Conservation (phyloP, 139 green algal species). For the Limnomonas spitsbergensis region DNA sequence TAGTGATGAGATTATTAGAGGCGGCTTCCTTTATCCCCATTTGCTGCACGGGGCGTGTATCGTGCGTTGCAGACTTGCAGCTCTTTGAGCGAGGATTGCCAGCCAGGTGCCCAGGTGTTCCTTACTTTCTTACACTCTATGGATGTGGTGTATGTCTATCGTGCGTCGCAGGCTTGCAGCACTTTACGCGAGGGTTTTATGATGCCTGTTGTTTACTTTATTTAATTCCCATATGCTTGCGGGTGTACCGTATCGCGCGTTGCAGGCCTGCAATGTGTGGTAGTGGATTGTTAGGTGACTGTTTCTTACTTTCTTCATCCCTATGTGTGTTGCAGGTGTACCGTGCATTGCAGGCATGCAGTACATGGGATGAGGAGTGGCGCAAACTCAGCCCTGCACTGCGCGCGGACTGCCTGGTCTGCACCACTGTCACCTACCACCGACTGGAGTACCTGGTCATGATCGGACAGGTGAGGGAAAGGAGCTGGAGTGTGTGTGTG, state of each 20-base stretch:
- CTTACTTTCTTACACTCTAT: no score
- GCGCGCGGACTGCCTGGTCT: constrained; percentile 8
- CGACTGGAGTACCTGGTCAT: constrained; percentile 13
- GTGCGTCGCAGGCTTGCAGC: no score
- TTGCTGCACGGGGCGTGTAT: no score
- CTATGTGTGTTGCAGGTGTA: background rate
- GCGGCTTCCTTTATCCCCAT: no score
- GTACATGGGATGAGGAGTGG: constrained; percentile 7
- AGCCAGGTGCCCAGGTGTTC: no score
- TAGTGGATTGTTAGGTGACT: background rate
- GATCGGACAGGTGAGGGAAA: background rate
- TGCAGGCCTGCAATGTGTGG: background rate
- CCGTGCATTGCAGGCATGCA: background rate
- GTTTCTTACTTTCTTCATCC: background rate
- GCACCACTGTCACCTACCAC: background rate
- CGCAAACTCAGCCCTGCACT: background rate
- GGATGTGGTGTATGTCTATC: no score
- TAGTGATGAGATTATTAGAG: no score
- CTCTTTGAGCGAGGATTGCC: no score
- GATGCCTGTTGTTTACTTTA: background rate
- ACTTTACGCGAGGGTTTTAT: no score
- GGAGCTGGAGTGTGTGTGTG: no score
- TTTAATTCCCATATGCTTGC: background rate
- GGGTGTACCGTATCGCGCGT: background rate
- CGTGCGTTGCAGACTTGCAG: no score